Base-by-base conservation (phyloP, 2,329 filamentous ascomycete genomes). In the Colletotrichum viniferum region DNA sequence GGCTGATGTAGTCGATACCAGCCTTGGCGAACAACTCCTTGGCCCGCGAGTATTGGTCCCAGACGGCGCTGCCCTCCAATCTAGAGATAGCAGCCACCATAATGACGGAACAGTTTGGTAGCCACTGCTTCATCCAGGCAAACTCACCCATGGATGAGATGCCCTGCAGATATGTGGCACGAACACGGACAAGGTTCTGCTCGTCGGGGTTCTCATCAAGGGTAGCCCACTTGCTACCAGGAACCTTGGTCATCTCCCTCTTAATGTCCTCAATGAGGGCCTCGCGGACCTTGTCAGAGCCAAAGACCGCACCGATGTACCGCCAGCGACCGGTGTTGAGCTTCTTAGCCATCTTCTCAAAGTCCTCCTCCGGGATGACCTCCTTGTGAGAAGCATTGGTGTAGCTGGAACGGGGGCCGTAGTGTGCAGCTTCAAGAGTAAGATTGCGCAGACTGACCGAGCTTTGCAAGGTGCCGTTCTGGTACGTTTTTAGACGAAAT, bases 111-210 rank as follows among this genome's bases (percentile, higher is more conserved):
- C 72, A 74, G 36, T 74, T 74, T 3, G 68, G 72, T 1, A 74
- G 68, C 72, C 72, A 74, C 21, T 74, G 68, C 52, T 62, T 65
- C 68, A 74, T 74, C 72, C 68, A 74, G 5, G 36, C 72, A 12
- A 74, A 74, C 24, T 74, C 72, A 8, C 72, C 72, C 67, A 74
- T 74, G 18, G 72, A 74, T 4, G 72, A 74, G 36, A 74, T 74
- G 13, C 72, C 72, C 18, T 74, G 28, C 3, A 74, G 72, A 16
- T 74, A 74, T 4, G 67, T 74, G 9, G 72, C 72, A 12, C 67
- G 61, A 5, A 71, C 61, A 4, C 58, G 61, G 24, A 74, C 72
- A 8, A 74, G 21, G 28, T 74, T 74, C 18, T 34, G 34, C 52
- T 74, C 72, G 21, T 66, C 68, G 6, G 67, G 72, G 21, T 52